Conservation (phyloP, 441 rosid species). For the Aleurites moluccanus region DNA sequence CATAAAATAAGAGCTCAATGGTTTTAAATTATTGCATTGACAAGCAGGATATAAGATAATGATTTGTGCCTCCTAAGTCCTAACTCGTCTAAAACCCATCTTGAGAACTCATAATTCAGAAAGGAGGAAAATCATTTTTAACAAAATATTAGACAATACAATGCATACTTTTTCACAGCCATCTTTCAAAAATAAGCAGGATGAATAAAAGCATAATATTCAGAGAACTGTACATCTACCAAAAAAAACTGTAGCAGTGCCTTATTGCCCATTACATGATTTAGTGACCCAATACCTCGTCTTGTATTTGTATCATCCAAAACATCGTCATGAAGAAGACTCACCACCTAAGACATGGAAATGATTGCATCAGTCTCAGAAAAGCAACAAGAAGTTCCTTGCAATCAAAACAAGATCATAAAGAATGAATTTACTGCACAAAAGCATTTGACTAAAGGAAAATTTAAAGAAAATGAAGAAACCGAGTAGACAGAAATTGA, state of each 20-base stretch:
- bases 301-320: conserved; percentile 96
- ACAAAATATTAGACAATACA: no score
- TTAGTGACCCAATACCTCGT: conserved; percentile 90
- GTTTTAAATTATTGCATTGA: no score
- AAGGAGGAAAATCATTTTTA: not conserved
- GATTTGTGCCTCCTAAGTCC: no score
- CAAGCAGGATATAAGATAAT: no score
- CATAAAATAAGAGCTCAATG: no score
- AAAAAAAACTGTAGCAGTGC: conserved; percentile 31
- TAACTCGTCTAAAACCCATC: no score
- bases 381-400: not conserved
- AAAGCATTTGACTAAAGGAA: not conserved
- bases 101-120: not conserved
- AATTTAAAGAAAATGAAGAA: not conserved
- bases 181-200: not conserved
- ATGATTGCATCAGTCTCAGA: conserved; percentile 17
- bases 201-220: not conserved
- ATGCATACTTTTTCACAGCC: not conserved
- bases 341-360: conserved; percentile 70
- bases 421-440: not conserved
- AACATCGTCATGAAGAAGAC: conserved; percentile 96
- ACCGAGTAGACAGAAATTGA: no score
- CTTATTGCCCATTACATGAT: conserved; percentile 93
- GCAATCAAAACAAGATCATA: not conserved
- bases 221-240: no score